Percentiles rank a stretch among this genome's conserved stretches.
These are phyloP conservation scores for Coemansia sp. DNA, from an alignment of 192 early-diverging fungal species.

Conservation along the genomic window DNA sequence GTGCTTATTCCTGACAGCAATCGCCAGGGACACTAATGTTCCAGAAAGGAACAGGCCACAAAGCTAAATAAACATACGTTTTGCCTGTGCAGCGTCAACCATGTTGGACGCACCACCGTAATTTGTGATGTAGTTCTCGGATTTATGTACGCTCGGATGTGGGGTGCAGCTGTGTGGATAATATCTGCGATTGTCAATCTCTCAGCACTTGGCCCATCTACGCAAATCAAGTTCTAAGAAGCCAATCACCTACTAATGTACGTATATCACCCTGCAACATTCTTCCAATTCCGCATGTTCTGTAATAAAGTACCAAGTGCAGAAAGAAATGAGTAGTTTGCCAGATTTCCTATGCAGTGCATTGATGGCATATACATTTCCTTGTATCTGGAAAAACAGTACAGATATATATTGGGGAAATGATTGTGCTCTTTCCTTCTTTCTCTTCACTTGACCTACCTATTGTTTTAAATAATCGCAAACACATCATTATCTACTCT, in stretches of 20 bases:
- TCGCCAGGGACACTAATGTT: not conserved
- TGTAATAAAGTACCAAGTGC: not conserved
- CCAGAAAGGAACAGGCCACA: not conserved
- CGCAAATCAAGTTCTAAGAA: not conserved
- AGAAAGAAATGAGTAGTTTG: not conserved
- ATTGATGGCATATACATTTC: not conserved
- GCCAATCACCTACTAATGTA: not conserved
- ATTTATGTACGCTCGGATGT: not conserved
- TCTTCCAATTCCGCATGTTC: not conserved
- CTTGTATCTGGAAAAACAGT: not conserved
- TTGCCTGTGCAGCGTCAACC: not conserved
- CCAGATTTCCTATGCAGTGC: not conserved
- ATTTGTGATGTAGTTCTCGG: not conserved
- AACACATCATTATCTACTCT: not conserved
- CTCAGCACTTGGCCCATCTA: not conserved
- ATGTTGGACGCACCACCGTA: not conserved
- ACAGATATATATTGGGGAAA: not conserved
- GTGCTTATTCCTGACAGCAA: too few relatives aligned
- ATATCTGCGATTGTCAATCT: not conserved
- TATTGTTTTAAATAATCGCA: not conserved
- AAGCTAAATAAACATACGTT: not conserved
- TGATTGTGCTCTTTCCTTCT: not conserved
- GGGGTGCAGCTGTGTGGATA: not conserved
- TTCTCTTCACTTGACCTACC: not conserved
- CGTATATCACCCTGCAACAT: not conserved